These are phyloP conservation scores for Rossbeevera mucosa DNA, from an alignment of 768 basidiomycete genomes.

Conservation along the genomic window DNA sequence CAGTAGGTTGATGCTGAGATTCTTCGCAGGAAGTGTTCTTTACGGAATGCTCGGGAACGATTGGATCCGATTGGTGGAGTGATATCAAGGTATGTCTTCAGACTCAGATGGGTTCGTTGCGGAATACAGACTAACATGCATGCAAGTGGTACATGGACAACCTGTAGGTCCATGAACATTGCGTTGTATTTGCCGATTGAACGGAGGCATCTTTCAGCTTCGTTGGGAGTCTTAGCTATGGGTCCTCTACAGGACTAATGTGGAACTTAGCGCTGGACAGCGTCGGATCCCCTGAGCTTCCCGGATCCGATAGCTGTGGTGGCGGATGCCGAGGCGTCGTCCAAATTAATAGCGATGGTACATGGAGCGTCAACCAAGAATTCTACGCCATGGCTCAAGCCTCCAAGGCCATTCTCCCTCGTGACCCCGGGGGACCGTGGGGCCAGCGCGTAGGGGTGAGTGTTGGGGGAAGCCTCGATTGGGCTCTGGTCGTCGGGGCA, in stretches of 20 bases:
- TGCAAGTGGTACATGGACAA: constrained; percentile 66
- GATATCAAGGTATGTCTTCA: constrained; percentile 59
- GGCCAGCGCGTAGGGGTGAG: constrained; percentile 64
- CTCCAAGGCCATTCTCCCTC: constrained; percentile 67
- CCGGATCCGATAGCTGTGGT: constrained; percentile 59
- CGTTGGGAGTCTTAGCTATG: constrained; percentile 35
- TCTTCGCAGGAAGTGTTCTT: constrained; percentile 37
- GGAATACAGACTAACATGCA: constrained; percentile 8
- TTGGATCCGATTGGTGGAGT: constrained; percentile 72
- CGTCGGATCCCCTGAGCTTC: constrained; percentile 58
- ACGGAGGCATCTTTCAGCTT: constrained; percentile 24
- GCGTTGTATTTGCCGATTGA: constrained; percentile 25
- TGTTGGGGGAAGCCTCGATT: constrained; percentile 51
- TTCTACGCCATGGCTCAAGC: constrained; percentile 75
- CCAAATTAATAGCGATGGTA: constrained; percentile 60
- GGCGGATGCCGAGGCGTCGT: constrained; percentile 65
- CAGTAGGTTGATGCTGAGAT: not conserved
- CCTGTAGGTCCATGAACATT: constrained; percentile 36
- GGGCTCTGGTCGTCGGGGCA: constrained; percentile 61
- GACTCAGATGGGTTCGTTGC: too few species aligned
- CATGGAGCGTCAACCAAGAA: constrained; percentile 67
- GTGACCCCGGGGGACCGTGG: constrained; percentile 62
- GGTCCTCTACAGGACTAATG: constrained; percentile 50
- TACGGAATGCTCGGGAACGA: constrained; percentile 61
- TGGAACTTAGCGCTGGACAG: constrained; percentile 72